Base-by-base conservation (phyloP, 1,139 yeast genomes). In the Suhomyces coccinellae region DNA sequence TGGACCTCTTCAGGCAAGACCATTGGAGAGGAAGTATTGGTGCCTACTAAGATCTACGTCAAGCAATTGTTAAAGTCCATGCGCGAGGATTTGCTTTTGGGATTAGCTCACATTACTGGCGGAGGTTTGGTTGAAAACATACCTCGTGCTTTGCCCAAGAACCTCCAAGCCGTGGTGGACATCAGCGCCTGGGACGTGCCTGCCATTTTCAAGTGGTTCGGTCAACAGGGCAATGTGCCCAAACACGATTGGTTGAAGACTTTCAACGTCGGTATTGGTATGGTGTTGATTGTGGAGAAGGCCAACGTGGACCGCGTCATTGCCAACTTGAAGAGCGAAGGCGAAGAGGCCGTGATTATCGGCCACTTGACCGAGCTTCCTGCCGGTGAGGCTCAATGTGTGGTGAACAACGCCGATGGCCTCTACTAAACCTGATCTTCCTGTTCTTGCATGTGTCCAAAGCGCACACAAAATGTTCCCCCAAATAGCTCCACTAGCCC, bases 121-220 rank as follows among this genome's bases (percentile, higher is more conserved):
- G 99, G 99, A 61, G 99, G 99, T 48, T 77, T 95, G 42, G 85
- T 93, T 31, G 99, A 95, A 67, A 95, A 95, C 66, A 83, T 93
- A 47, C 99, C 99, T 45, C 83, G 99, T 64, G 95, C 96, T 24
- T 75, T 95, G 52, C 99, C 99, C 51, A 71, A 80, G 51, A 69
- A 82, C 56, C 73, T 93, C 53, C 84, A 85, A 60, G 99, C 97
- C 14, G 75, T 73, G 54, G 80, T 95, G 43, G 97, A 93, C 63
- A 82, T 87, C 62, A 71, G 71, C 44, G 69, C 80, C 10, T 91
- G 98, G 96, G 79, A 82, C 54, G 85, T 93, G 34, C 96, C 96
- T 24, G 83, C 76, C 35, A 89, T 93, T 37, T 93, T 95, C 80
- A 84, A 83, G 66, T 95, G 98, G 97, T 82, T 95, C 51, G 97